Base-by-base conservation (phyloP, 768 basidiomycete species). In the Imleria badia region DNA sequence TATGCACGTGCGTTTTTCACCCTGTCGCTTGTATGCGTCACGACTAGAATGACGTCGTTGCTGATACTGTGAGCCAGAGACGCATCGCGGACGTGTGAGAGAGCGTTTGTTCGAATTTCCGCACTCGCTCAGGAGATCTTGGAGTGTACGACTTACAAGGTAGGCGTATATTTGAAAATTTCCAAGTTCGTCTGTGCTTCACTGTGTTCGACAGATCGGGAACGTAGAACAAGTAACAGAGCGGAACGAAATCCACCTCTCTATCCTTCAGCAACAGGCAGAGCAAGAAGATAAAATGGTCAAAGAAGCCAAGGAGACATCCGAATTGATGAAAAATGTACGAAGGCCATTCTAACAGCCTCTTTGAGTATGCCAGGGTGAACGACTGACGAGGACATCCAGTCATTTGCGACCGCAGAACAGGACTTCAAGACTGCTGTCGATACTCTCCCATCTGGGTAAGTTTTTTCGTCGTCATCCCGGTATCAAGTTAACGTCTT, bases 61-160 rank as follows among this genome's bases (percentile, higher is more conserved):
- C 35, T 54, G 20, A 60, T 15, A 11, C 0, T 13, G 1, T 22
- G 31, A 3, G 36, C 3, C 48, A 62, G 61, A 39, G 56, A 60
- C 10, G 61, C 61, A 2, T 62, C 61, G 12, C 55, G 13, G 14
- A 49, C 55, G 12, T 62, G 61, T 39, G 61, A 58, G 35, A 51
- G 45, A 19, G 61, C 49, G 14, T 62, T 62, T 44, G 12, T 52
- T 20, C 41, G 40, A 26, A 51, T 62, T 29, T 62, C 60, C 15
- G 56, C 52, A 4, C 60, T 62, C 3, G 60, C 61, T 12, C 55
- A 61, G 26, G 61, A 62, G 47, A 62, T 62, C 13, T 39, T 58
- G 47, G 61, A 62, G 46, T 62, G 61, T 30, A 47, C 60, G n/a
- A 62, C 61, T 1, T 50, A 54, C 56, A 62, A 58, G 50, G 60